phyloP scores from a whole-genome alignment of 768 basidiomycete genomes.

The Suillus spraguei region DNA sequence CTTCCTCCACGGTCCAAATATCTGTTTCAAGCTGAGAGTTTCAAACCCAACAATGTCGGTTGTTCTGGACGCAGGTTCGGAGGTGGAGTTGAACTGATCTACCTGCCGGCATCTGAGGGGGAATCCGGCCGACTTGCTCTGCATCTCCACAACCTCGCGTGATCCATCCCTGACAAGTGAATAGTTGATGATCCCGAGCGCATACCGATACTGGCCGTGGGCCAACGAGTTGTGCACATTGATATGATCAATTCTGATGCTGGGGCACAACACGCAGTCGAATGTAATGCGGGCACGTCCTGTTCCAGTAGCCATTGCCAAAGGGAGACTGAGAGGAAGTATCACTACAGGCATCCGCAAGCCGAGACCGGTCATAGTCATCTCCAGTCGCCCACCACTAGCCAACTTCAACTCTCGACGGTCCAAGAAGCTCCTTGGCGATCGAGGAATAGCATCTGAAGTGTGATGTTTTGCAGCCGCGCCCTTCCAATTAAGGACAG shows the following conservation, averaged over 20 bases:
- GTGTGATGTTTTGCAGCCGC: not conserved
- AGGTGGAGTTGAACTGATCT: not conserved
- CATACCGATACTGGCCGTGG: not conserved
- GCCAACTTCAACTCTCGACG: not conserved
- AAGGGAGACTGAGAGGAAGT: not conserved
- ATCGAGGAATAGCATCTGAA: not conserved
- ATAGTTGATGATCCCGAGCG: constrained; percentile 1
- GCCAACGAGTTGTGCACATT: not conserved
- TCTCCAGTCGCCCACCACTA: not conserved
- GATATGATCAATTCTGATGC: not conserved
- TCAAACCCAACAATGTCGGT: not conserved
- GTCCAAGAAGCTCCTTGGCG: not conserved
- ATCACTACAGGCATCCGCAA: not conserved
- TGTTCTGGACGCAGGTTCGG: not conserved
- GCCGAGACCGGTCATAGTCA: not conserved
- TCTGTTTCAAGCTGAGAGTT: not conserved
- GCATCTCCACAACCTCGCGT: not conserved
- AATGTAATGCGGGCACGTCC: not conserved
- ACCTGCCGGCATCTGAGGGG: not conserved
- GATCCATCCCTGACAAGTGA: not conserved
- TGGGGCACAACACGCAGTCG: not conserved
- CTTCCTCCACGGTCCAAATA: not conserved
- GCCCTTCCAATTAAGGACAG: constrained; percentile 13
- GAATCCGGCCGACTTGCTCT: not conserved
- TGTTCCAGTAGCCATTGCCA: not conserved